Base-by-base conservation (phyloP, 2,329 filamentous ascomycete species). In the Dryadomyces sulphureus region DNA sequence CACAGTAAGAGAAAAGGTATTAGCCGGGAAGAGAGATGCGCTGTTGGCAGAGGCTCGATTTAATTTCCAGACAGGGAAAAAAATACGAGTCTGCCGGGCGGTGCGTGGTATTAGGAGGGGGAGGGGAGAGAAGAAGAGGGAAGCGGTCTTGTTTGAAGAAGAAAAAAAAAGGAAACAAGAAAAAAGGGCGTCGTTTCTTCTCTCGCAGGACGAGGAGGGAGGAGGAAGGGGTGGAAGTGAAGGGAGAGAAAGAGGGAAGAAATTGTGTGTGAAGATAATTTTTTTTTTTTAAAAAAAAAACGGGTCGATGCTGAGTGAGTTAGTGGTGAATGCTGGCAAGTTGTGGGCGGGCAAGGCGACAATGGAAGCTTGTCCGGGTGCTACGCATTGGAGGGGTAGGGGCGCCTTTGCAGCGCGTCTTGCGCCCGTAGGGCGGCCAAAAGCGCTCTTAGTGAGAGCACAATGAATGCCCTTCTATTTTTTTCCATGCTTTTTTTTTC, bases 251-350 rank as follows among this genome's bases (percentile, higher is more conserved):
- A 46, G 46, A 43, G 48, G 41, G 19, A 40, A 40, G 32, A 48
- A 42, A 44, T 38, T 48, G 50, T 54, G 52, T 56, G 54, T 54
- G 53, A 50, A 49, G 45, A 51, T 47, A 55, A 55, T 53, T 52
- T 50, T 53, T 56, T 56, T 56, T 56, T 50, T 46, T 50, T 52
- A 27, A 27, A 27, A 27, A 32, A 46, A 34, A 43, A 27, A 30
- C 39, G 49, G 51, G 49, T 47, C 51, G 42, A 43, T 46, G 46
- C 39, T 53, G 39, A 51, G 40, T 43, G 45, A 41, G 43, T 42
- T 45, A 43, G 21, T 27, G 35, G 45, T 30, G 34, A 9, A 30
- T 32, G n/a, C n/a, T 21, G 9, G 30, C 17, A 19, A 30, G 40
- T 32, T 39, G 41, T 38, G 43, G 38, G 43, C 36, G 6, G 36